These are phyloP conservation scores for Hsuehochloa calcarea DNA, from an alignment of 176 grass and related monocot species.

Conservation along the genomic window DNA sequence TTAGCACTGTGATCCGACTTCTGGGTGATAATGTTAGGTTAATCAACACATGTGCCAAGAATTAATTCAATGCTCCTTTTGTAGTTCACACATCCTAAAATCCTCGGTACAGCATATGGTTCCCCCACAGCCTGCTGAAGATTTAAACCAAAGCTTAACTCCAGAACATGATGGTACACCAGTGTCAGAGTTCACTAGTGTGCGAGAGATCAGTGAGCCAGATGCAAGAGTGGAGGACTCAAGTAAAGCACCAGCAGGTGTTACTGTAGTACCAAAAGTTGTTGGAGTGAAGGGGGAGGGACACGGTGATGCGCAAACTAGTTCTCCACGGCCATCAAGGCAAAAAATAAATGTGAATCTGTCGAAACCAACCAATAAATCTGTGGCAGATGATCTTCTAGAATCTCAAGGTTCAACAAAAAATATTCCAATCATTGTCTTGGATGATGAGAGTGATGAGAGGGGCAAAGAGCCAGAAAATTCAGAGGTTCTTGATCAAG, in stretches of 20 bases:
- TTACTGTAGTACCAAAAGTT: constrained; percentile 23
- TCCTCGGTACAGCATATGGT: constrained; percentile 28
- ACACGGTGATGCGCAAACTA: constrained; percentile 25
- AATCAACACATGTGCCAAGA: not conserved
- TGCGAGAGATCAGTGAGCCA: constrained; percentile 13
- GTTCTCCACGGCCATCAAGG: not conserved
- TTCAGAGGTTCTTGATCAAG: constrained; percentile 39
- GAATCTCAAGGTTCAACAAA: constrained; percentile 61
- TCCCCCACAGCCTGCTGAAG: constrained; percentile 31
- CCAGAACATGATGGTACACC: constrained; percentile 28
- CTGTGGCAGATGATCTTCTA: constrained; percentile 41
- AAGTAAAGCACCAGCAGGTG: not conserved
- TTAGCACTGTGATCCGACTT: not conserved
- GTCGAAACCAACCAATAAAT: constrained; percentile 20
- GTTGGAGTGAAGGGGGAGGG: constrained; percentile 22
- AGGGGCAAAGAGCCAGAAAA: constrained; percentile 38
- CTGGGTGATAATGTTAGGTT: not conserved
- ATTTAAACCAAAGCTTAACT: constrained; percentile 27
- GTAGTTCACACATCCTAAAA: constrained; percentile 37
- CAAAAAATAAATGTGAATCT: constrained; percentile 20
- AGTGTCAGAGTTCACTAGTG: constrained; percentile 32
- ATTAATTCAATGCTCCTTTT: constrained; percentile 37
- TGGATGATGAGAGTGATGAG: constrained; percentile 47
- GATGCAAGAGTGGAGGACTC: constrained; percentile 32
- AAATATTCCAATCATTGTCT: constrained; percentile 36